Percentiles rank a stretch among this genome's conserved stretches.
These are phyloP conservation scores for Candida sojae DNA, from an alignment of 1,139 yeast genomes.

Conservation along the genomic window DNA sequence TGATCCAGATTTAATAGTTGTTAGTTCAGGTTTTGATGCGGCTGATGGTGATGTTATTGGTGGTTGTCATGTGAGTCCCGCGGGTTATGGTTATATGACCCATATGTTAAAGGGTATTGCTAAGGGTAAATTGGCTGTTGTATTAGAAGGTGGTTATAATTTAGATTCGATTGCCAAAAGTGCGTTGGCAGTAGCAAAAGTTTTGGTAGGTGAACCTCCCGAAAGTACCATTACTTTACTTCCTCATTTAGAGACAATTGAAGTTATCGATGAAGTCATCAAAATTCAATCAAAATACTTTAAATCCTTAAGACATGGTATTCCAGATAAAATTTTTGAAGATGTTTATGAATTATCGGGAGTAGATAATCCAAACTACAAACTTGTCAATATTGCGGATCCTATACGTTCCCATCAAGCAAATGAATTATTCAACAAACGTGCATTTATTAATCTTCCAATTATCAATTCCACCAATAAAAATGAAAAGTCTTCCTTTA, in stretches of 20 bases:
- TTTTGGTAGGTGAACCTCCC: slow-evolving; percentile 93
- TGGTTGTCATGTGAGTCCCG: slow-evolving; percentile 95
- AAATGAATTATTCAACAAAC: slow-evolving; percentile 52
- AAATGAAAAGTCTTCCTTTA: slow-evolving; percentile 31
- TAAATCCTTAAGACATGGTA: slow-evolving; percentile 81
- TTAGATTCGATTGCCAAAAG: slow-evolving; percentile 86
- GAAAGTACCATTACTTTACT: slow-evolving; percentile 61
- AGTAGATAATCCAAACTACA: slow-evolving; percentile 29
- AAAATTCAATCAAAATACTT: slow-evolving; percentile 83
- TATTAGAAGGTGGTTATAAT: slow-evolving; percentile 96
- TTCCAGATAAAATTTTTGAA: slow-evolving; percentile 39
- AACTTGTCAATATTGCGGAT: slow-evolving; percentile 56
- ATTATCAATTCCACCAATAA: slow-evolving; percentile 37
- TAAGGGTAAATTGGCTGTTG: slow-evolving; percentile 83
- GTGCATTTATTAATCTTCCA: slow-evolving; percentile 70
- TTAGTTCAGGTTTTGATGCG: slow-evolving; percentile 97
- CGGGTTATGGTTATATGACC: slow-evolving; percentile 96
- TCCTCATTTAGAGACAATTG: slow-evolving; percentile 80
- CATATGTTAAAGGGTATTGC: slow-evolving; percentile 87
- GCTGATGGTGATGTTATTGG: slow-evolving; percentile 98
- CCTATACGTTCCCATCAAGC: slow-evolving; percentile 76
- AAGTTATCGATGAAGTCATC: slow-evolving; percentile 81
- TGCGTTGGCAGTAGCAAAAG: slow-evolving; percentile 91
- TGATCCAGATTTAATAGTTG: slow-evolving; percentile 88
- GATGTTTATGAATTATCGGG: slow-evolving; percentile 39